These are phyloP conservation scores for Epichloe festucae DNA, from an alignment of 2,329 filamentous ascomycete species.

Conservation along the genomic window DNA sequence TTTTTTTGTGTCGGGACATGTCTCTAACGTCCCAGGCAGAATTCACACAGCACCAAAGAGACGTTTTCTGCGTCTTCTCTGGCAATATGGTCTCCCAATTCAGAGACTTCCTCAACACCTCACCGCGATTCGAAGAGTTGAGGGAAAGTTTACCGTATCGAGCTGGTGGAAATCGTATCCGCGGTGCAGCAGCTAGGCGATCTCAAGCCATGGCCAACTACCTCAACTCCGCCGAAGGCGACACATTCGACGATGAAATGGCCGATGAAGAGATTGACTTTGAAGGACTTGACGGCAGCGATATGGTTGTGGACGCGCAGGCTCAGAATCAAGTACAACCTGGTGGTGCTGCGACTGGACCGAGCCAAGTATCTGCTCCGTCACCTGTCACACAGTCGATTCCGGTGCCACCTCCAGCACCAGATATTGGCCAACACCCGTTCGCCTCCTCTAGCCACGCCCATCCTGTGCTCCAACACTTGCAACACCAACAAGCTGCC, in stretches of 20 bases:
- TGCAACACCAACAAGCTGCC: constrained; percentile 9
- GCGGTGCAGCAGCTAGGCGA: constrained; percentile 7
- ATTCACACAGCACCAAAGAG: constrained; percentile 88
- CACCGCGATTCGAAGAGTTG: constrained; percentile 32
- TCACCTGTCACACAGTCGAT: constrained; percentile 12
- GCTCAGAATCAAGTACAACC: constrained; percentile 11
- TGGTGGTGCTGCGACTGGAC: not conserved
- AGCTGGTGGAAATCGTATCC: constrained; percentile 6
- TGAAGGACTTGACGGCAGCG: constrained; percentile 26
- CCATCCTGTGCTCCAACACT: constrained; percentile 10
- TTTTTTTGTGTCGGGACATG: not conserved
- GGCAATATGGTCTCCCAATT: constrained; percentile 69
- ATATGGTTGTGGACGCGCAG: constrained; percentile 24
- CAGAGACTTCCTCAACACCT: constrained; percentile 60
- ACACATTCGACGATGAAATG: constrained; percentile 29
- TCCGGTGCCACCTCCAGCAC: constrained; percentile 16
- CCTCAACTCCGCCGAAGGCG: constrained; percentile 16
- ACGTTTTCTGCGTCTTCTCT: constrained; percentile 96
- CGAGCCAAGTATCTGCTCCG: constrained; percentile 1
- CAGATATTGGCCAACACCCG: constrained; percentile 13
- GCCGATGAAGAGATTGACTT: constrained; percentile 32
- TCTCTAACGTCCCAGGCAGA: constrained; percentile 35
- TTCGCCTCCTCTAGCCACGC: constrained; percentile 10
- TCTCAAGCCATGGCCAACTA: constrained; percentile 10
- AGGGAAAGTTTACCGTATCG: constrained; percentile 20